Evolutionary conservation across 768 basidiomycete species (phyloP).

Genomic region (Leccinum subgranulosum): DNA sequence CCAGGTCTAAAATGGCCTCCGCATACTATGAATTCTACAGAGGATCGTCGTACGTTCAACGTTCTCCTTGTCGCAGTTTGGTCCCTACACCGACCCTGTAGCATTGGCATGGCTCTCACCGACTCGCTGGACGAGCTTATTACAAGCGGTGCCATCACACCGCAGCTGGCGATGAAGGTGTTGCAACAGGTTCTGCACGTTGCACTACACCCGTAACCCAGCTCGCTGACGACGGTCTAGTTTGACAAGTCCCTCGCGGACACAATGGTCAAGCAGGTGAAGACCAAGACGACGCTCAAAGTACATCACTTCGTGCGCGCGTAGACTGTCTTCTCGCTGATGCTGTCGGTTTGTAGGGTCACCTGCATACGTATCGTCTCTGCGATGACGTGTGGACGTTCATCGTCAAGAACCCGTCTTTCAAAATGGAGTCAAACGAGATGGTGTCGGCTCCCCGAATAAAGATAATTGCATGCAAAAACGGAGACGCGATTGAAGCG

Average conservation of each 20-base stretch:
- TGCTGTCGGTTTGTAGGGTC: slow-evolving; percentile 51
- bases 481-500: slow-evolving; percentile 81
- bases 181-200: slow-evolving; percentile 76
- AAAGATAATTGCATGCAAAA: slow-evolving; percentile 99
- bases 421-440: slow-evolving; percentile 95
- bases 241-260: slow-evolving; percentile 96
- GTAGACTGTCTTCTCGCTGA: slow-evolving; percentile 2
- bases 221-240: slow-evolving; percentile 40
- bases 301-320: slow-evolving; percentile 39
- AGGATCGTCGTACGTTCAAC: slow-evolving; percentile 73
- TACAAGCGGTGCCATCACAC: slow-evolving; percentile 93
- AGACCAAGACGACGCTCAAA: slow-evolving; percentile 92
- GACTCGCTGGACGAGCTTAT: slow-evolving; percentile 99
- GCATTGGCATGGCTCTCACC: slow-evolving; percentile 95
- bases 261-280: slow-evolving; percentile 89
- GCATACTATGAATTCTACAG: slow-evolving; percentile 94
- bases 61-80: neutral
- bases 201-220: slow-evolving; percentile 8
- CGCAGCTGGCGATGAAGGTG: slow-evolving; percentile 99
- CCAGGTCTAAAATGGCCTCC: slow-evolving; percentile 54
- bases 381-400: slow-evolving; percentile 99
- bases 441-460: slow-evolving; percentile 72
- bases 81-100: slow-evolving; percentile 31
- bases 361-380: slow-evolving; percentile 86
- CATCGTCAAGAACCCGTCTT: slow-evolving; percentile 86